phyloP scores from a whole-genome alignment of 495 filamentous ascomycete genomes.

The Xylaria telfairii region DNA sequence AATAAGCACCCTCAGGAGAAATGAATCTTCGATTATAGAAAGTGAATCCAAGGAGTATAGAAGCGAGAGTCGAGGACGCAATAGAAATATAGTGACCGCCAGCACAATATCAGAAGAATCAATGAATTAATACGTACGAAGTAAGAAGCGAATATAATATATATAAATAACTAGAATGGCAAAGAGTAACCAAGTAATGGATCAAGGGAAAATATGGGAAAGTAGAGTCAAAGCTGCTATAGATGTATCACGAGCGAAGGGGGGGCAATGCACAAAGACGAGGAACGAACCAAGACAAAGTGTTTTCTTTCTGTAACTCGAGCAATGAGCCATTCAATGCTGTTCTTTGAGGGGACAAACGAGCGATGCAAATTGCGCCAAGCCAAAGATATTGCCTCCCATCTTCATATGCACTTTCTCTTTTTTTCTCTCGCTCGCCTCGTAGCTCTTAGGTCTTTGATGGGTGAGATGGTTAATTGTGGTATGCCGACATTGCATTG shows the following conservation, averaged over 20 bases:
- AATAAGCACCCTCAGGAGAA: not conserved
- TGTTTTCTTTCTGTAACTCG: slow-evolving; percentile 3
- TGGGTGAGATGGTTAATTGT: not conserved
- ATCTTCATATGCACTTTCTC: not conserved
- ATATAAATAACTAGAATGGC: not conserved
- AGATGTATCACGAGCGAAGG: not conserved
- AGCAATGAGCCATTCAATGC: not conserved
- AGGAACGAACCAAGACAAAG: slow-evolving; percentile 2
- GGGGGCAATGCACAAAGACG: not conserved
- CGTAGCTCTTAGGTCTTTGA: not conserved
- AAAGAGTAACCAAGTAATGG: not conserved
- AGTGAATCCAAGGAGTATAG: not conserved
- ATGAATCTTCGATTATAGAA: not conserved
- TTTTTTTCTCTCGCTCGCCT: not conserved
- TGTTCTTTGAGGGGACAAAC: not conserved
- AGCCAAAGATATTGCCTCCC: not conserved
- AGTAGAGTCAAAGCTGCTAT: not conserved
- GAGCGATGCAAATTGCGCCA: not conserved
- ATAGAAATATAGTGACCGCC: not conserved
- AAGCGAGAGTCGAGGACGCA: not conserved
- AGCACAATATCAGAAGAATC: not conserved
- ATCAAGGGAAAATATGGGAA: not conserved
- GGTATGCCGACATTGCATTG: slow-evolving; percentile 2
- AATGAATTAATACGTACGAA: not conserved
- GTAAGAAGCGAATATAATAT: not conserved